phyloP scores from a whole-genome alignment of 352 stramenopile genomes.

The Aphanomyces invadans region DNA sequence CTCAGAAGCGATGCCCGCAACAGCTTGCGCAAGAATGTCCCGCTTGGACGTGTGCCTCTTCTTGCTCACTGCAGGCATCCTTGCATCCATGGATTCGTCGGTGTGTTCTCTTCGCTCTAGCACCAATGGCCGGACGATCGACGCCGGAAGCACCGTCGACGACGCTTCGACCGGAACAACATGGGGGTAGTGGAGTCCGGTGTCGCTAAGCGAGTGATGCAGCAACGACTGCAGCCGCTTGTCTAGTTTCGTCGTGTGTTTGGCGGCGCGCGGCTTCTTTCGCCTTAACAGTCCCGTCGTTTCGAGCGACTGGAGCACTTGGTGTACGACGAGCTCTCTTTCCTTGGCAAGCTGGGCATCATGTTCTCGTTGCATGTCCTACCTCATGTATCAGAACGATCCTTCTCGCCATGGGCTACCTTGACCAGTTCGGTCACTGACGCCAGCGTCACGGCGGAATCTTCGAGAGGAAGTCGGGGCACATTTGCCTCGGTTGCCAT shows the following conservation, averaged over 20 bases:
- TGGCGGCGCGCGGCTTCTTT: not conserved
- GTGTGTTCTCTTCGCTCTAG: not conserved
- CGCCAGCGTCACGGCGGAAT: not conserved
- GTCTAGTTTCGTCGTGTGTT: slow-evolving; percentile 32
- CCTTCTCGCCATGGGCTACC: not conserved
- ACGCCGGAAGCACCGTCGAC: not conserved
- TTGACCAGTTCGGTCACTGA: slow-evolving; percentile 19
- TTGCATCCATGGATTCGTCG: not conserved
- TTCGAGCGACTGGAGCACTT: slow-evolving; percentile 48
- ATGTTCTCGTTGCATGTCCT: slow-evolving; percentile 39
- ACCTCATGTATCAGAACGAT: not conserved
- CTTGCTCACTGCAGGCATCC: not conserved
- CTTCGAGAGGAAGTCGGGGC: not conserved
- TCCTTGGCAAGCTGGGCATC: slow-evolving; percentile 44
- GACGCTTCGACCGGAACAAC: slow-evolving; percentile 24
- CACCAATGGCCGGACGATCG: slow-evolving; percentile 9
- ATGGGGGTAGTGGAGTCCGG: slow-evolving; percentile 51
- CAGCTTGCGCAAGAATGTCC: too few relatives aligned
- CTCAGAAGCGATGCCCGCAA: too few relatives aligned
- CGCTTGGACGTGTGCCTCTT: not conserved
- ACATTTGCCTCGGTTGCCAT: not conserved
- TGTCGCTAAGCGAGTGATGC: slow-evolving; percentile 51
- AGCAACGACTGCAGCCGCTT: slow-evolving; percentile 44
- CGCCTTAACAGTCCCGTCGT: slow-evolving; percentile 25
- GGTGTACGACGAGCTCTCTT: slow-evolving; percentile 47